Evolutionary conservation across 176 grass and related monocot species (phyloP), one percentile per base, ranked within the genome.

Genomic region (Otatea glauca): DNA sequence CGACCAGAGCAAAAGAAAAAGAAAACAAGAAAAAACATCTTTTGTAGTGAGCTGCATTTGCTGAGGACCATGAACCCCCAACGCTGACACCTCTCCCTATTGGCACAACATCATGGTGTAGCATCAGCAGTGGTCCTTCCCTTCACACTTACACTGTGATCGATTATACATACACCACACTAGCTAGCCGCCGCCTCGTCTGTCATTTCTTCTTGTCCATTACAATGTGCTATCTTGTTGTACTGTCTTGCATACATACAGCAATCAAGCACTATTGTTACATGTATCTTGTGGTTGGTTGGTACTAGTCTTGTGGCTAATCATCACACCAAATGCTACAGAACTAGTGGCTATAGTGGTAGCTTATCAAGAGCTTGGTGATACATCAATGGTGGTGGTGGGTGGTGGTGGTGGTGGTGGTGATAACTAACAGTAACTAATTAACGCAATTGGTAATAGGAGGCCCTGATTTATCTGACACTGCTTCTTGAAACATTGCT

Each of bases 221-320:
- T 51, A 72, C 80, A 62, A 7, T 25, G 35, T 35, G 2, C 42
- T 44, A 85, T 68, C 62, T 38, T 62, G 39, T 21, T 71, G 75
- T 56, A 84, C 65, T 53, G 48, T 71, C 75, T 86, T 73, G 47
- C 73, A 60, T 59, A 76, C 44, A 81, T 35, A 39, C 78, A 77
- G 37, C 72, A 68, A 89, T 54, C 20, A 66, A 70, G 32, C 72
- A 72, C 65, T 7, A 45, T 37, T 44, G 59, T 69, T 89, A 63
- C 75, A 81, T 73, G 60, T 71, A 65, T 78, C 69, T 83, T 87
- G 75, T 71, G 85, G 75, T 80, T 87, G 80, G 74, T 81, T 87
- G 80, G 74, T 89, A 90, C 77, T 59, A 78, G 87, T 81, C 53
- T 61, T 82, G 38, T 68, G 17, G 69, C 64, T 77, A 77, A 90